phyloP scores from a whole-genome alignment of 768 basidiomycete genomes.

The Harrya chromipes region DNA sequence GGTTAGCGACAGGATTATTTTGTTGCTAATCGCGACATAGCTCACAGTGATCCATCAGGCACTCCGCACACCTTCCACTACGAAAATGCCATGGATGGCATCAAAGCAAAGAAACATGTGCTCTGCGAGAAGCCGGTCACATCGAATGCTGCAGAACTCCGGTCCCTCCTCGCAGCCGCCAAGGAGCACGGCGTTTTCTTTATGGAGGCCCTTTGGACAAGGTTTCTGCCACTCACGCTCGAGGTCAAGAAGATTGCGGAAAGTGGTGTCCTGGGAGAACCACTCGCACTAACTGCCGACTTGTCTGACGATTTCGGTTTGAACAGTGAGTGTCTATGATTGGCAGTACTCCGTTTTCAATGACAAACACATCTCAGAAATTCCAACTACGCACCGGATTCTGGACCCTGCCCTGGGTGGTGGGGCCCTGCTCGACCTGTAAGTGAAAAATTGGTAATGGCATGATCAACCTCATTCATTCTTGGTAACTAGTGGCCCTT shows the following conservation, averaged over 20 bases:
- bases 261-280: constrained; percentile 60
- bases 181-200: constrained; percentile 80
- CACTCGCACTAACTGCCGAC: constrained; percentile 70
- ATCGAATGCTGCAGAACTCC: constrained; percentile 68
- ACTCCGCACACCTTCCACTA: constrained; percentile 88
- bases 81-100: constrained; percentile 67
- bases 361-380: constrained; percentile 38
- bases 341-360: neutral
- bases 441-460: constrained; percentile 26
- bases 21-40: neutral
- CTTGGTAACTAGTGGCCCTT: constrained; percentile 59
- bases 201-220: constrained; percentile 92
- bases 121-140: constrained; percentile 91
- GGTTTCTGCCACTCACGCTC: constrained; percentile 67
- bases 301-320: constrained; percentile 68
- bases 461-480: constrained; percentile 1
- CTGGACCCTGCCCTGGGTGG: constrained; percentile 78
- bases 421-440: constrained; percentile 83
- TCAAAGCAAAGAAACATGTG: constrained; percentile 79
- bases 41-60: constrained; percentile 39
- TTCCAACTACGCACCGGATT: constrained; percentile 69
- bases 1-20: constrained; percentile 36
- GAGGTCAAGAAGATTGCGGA: constrained; percentile 66
- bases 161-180: constrained; percentile 69
- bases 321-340: constrained; percentile 42